Conservation (phyloP, 306 rosid species). For the Trifolium fragiferum region DNA sequence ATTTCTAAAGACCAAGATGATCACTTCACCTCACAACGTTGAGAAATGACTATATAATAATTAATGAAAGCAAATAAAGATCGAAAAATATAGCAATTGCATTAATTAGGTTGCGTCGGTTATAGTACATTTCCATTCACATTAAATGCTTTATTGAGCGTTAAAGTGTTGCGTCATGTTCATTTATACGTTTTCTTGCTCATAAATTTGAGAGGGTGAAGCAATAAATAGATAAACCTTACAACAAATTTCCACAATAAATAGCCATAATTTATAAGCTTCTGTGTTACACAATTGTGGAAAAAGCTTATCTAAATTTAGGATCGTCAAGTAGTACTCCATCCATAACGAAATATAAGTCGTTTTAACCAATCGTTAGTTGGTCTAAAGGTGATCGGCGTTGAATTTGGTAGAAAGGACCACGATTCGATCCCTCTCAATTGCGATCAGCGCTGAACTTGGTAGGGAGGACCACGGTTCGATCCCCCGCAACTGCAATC, state of each 20-base stretch:
- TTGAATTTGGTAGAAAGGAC: too few relatives aligned
- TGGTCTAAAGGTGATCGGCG: too few relatives aligned
- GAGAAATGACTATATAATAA: slow-evolving; percentile 37
- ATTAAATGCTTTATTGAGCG: slow-evolving; percentile 42
- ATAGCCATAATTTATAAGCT: slow-evolving; percentile 20
- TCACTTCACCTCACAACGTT: slow-evolving; percentile 17
- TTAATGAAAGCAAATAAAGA: slow-evolving; percentile 41
- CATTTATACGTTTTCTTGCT: slow-evolving; percentile 37
- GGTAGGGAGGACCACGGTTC: too few relatives aligned
- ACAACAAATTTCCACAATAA: slow-evolving; percentile 28
- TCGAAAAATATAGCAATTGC: slow-evolving; percentile 42
- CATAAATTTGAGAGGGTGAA: slow-evolving; percentile 42
- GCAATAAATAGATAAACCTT: slow-evolving; percentile 33
- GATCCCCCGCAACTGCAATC: too few relatives aligned
- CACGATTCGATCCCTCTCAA: too few relatives aligned
- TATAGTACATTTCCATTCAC: slow-evolving; percentile 40
- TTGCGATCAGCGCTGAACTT: too few relatives aligned
- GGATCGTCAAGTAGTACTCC: too few relatives aligned
- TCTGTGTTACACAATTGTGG: slow-evolving; percentile 33
- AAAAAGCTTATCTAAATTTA: slow-evolving; percentile 23
- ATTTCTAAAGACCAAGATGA: slow-evolving; percentile 1
- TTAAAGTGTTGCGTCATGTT: slow-evolving; percentile 41
- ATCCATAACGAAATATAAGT: too few relatives aligned
- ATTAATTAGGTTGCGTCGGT: slow-evolving; percentile 49
- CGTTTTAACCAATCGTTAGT: too few relatives aligned